Percentiles rank a stretch among this genome's conserved stretches.
Conservation (phyloP, 352 stramenopile genomes). For the Phytopythium oedochilum region DNA sequence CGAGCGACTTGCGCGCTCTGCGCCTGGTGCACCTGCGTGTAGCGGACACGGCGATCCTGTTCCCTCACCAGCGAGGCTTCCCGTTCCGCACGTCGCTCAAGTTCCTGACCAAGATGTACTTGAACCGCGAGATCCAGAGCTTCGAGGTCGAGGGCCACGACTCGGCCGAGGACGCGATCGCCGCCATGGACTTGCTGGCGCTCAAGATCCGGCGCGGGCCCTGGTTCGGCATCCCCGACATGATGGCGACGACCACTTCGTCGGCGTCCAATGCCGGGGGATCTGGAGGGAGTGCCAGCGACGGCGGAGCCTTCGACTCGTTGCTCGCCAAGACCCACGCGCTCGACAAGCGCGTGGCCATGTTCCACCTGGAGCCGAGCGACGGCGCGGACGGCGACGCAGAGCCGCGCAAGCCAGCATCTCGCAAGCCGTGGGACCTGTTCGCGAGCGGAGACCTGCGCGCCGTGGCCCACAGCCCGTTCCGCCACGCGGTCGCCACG, state of each 20-base stretch:
- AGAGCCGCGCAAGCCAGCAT: constrained; percentile 39
- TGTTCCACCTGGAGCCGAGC: constrained; percentile 32
- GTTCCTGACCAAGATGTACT: constrained; percentile 77
- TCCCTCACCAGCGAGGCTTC: constrained; percentile 79
- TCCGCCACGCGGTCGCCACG: constrained; percentile 34
- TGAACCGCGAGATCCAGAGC: constrained; percentile 75
- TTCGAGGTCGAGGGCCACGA: constrained; percentile 66
- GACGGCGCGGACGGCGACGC: constrained; percentile 4
- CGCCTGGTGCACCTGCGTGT: constrained; percentile 68
- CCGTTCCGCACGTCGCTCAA: constrained; percentile 83
- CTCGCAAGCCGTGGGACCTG: constrained; percentile 67
- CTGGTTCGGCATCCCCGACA: constrained; percentile 64
- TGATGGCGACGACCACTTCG: constrained; percentile 14
- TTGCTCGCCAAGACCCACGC: constrained; percentile 52
- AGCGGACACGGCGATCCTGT: constrained; percentile 79
- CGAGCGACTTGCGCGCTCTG: constrained; percentile 77
- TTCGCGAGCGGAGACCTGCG: constrained; percentile 66
- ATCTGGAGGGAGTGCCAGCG: background rate
- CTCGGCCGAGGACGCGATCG: constrained; percentile 76
- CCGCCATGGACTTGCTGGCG: constrained; percentile 71
- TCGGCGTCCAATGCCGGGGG: too few species aligned
- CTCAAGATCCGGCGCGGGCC: constrained; percentile 67
- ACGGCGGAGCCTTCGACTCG: constrained; percentile 51
- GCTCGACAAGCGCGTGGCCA: constrained; percentile 41
- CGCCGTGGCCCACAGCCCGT: constrained; percentile 37